Evolutionary conservation across 164 flowering plant species (phyloP).

Genomic region (Protea cynaroides): DNA sequence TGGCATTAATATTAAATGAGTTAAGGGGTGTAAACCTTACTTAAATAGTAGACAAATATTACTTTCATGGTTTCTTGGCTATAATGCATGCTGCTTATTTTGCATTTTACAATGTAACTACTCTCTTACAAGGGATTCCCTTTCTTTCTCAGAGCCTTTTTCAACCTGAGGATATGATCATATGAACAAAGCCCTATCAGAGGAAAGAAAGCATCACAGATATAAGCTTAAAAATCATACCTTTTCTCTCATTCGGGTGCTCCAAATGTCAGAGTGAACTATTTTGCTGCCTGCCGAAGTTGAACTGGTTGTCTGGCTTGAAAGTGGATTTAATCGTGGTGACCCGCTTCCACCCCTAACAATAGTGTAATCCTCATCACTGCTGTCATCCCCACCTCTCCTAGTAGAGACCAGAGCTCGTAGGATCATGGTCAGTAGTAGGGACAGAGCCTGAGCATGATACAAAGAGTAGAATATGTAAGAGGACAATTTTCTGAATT

Average conservation of each 20-base stretch:
- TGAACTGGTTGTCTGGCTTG: conserved; percentile 39
- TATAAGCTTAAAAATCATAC: conserved; percentile 21
- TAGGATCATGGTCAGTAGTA: conserved; percentile 50
- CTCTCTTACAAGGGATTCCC: too few species aligned
- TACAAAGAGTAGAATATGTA: background rate
- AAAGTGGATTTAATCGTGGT: conserved; percentile 46
- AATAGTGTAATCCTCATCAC: conserved; percentile 48
- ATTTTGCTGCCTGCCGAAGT: conserved; percentile 30
- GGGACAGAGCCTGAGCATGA: conserved; percentile 44
- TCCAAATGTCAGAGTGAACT: conserved; percentile 52
- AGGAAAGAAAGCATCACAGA: too few species aligned
- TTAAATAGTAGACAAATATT: too few species aligned
- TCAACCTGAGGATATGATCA: background rate
- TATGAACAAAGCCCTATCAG: background rate
- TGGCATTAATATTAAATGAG: too few species aligned
- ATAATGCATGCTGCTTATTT: too few species aligned
- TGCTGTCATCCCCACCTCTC: conserved; percentile 28
- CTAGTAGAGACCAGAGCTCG: conserved; percentile 52
- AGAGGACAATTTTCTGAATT: background rate
- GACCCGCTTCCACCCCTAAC: conserved; percentile 39
- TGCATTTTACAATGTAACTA: too few species aligned
- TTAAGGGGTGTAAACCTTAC: too few species aligned
- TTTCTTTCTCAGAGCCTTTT: background rate
- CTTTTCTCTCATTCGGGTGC: conserved; percentile 73
- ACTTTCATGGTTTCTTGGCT: too few species aligned